A percentile compares a stretch with the other conserved stretches of the same genome.
Conservation (phyloP, 2,329 filamentous ascomycete genomes). For the Cercospora zeae-maydis region DNA sequence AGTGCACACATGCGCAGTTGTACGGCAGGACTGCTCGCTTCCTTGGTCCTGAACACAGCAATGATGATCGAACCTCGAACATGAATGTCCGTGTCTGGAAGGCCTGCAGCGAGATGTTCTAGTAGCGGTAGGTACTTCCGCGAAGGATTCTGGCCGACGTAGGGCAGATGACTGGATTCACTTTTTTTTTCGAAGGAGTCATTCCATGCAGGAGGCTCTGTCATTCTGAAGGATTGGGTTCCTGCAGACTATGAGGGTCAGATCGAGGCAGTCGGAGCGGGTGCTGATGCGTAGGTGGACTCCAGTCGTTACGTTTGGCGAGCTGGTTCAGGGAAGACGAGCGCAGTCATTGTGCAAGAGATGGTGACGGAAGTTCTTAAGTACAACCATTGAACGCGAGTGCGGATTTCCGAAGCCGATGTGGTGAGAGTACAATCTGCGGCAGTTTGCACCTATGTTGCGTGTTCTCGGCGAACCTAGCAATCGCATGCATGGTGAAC, state of each 20-base stretch:
- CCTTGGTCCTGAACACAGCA: too few relatives aligned
- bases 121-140: background rate
- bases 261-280: background rate
- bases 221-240: background rate
- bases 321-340: background rate
- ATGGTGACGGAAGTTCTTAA: too few relatives aligned
- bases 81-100: background rate
- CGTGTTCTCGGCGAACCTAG: too few relatives aligned
- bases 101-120: background rate
- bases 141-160: background rate
- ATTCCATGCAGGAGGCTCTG: background rate
- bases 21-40: background rate
- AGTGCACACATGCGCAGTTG: background rate
- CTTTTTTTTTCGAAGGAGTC: background rate
- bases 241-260: background rate
- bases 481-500: background rate
- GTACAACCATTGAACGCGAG: too few relatives aligned
- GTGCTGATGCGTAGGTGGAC: background rate
- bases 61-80: background rate
- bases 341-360: too few relatives aligned
- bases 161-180: slow-evolving; percentile 1
- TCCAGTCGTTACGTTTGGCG: background rate
- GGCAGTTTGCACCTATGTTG: too few relatives aligned
- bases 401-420: too few relatives aligned
- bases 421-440: too few relatives aligned